A percentile compares a stretch with the other conserved stretches of the same genome.
These are phyloP conservation scores for Magnaporthiopsis poae DNA, from an alignment of 2,329 filamentous ascomycete genomes.

Conservation along the genomic window DNA sequence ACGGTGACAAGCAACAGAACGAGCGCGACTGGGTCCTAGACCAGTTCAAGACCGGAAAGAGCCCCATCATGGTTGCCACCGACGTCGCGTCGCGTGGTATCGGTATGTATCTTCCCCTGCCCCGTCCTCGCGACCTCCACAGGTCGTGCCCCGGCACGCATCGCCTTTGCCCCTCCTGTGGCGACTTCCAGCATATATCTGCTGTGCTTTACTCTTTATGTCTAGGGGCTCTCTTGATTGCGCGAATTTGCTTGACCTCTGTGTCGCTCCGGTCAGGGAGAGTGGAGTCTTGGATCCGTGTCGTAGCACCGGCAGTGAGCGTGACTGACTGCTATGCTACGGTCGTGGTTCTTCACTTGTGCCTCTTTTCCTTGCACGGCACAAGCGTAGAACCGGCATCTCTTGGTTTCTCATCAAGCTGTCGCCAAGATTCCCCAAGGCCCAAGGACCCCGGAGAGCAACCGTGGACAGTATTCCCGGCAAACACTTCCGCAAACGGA, in stretches of 20 bases:
- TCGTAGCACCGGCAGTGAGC: conserved; percentile 43
- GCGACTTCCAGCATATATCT: conserved; percentile 51
- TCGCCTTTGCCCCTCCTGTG: conserved; percentile 21
- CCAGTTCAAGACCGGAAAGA: conserved; percentile 98
- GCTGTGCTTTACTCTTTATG: conserved; percentile 82
- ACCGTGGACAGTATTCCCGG: conserved; percentile 21
- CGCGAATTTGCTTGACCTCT: conserved; percentile 85
- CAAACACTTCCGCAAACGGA: conserved; percentile 43
- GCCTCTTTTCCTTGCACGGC: conserved; percentile 50
- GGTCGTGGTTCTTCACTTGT: conserved; percentile 65
- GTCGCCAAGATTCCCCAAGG: conserved; percentile 48
- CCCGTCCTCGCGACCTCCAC: conserved; percentile 22
- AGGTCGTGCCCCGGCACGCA: conserved; percentile 21
- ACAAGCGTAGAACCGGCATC: conserved; percentile 70
- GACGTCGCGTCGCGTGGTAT: conserved; percentile 99
- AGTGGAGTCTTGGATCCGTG: conserved; percentile 80
- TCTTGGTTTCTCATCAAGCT: conserved; percentile 69
- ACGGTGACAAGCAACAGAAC: conserved; percentile 98
- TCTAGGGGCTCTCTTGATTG: conserved; percentile 79
- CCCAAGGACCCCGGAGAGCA: conserved; percentile 46
- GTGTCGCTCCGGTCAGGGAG: conserved; percentile 71
- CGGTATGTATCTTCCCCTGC: conserved; percentile 67
- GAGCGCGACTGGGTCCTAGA: conserved; percentile 99
- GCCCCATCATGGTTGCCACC: conserved; percentile 99
- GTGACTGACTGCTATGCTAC: conserved; percentile 50